Evolutionary conservation across 805 yeast species (phyloP).

Genomic region (Scheffersomyces lignosus): DNA sequence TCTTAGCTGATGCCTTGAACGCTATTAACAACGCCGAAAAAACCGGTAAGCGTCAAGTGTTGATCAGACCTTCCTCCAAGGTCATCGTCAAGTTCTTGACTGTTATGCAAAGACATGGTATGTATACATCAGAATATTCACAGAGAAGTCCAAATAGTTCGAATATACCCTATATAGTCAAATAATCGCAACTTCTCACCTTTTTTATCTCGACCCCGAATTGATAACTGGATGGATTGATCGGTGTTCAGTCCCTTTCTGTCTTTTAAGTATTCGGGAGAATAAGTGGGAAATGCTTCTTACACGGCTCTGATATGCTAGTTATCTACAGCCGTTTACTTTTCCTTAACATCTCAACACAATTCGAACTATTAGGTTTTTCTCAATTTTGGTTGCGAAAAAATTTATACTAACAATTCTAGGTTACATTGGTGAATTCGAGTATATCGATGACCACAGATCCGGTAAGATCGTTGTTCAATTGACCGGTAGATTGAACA

Average conservation of each 20-base stretch:
- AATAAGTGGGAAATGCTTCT: constrained; percentile 64
- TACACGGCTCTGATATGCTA: constrained; percentile 53
- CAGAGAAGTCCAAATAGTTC: no score
- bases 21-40: constrained; percentile 99
- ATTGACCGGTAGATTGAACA: constrained; percentile 80
- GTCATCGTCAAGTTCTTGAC: constrained; percentile 95
- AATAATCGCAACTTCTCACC: no score
- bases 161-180: no score
- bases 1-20: constrained; percentile 97
- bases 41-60: constrained; percentile 98
- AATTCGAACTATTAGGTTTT: background rate
- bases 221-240: constrained; percentile 98
- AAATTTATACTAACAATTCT: constrained; percentile 18
- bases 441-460: constrained; percentile 98
- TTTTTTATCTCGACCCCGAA: no score
- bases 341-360: constrained; percentile 54
- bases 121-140: constrained; percentile 8
- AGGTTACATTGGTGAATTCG: constrained; percentile 93
- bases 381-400: constrained; percentile 1
- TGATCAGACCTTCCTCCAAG: constrained; percentile 97
- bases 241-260: constrained; percentile 85
- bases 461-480: constrained; percentile 96
- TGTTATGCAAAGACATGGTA: constrained; percentile 96
- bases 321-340: constrained; percentile 57
- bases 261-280: constrained; percentile 98